Percentiles rank a stretch among this genome's conserved stretches.
phyloP scores from a whole-genome alignment of 2,329 filamentous ascomycete genomes.

The Clonostachys sp. region DNA sequence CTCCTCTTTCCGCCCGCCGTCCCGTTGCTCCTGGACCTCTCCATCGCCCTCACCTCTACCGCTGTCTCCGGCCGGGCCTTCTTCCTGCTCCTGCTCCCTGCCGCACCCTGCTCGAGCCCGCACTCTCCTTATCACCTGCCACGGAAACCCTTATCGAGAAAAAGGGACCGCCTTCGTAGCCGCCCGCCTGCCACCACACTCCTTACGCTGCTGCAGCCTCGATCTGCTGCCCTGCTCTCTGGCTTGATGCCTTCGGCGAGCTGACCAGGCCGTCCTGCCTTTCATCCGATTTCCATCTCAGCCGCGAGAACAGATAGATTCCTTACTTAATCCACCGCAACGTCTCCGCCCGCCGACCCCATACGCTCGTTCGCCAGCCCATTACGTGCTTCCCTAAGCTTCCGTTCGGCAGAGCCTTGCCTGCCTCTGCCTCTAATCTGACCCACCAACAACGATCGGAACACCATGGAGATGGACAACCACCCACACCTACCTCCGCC shows the following conservation, averaged over 20 bases:
- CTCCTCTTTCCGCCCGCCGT: neutral
- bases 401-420: conserved; percentile 6
- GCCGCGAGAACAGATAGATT: too few species aligned
- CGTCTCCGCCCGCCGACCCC: too few species aligned
- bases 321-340: too few species aligned
- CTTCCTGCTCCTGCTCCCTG: too few species aligned
- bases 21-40: too few species aligned
- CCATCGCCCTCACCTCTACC: too few species aligned
- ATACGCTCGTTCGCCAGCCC: neutral
- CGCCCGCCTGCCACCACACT: neutral
- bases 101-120: too few species aligned
- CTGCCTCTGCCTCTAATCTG: too few species aligned
- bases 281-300: neutral
- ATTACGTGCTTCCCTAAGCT: conserved; percentile 25
- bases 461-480: conserved; percentile 37
- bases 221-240: neutral
- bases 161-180: neutral
- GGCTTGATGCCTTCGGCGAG: conserved; percentile 1
- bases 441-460: conserved; percentile 24
- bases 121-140: neutral
- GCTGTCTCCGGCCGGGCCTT: too few species aligned
- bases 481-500: conserved; percentile 4
- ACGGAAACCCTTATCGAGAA: neutral
- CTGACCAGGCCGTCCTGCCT: conserved; percentile 2
- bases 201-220: conserved; percentile 1